Evolutionary conservation across 192 early-diverging fungal genomes (phyloP).

Genomic region (Backusella australiensis): DNA sequence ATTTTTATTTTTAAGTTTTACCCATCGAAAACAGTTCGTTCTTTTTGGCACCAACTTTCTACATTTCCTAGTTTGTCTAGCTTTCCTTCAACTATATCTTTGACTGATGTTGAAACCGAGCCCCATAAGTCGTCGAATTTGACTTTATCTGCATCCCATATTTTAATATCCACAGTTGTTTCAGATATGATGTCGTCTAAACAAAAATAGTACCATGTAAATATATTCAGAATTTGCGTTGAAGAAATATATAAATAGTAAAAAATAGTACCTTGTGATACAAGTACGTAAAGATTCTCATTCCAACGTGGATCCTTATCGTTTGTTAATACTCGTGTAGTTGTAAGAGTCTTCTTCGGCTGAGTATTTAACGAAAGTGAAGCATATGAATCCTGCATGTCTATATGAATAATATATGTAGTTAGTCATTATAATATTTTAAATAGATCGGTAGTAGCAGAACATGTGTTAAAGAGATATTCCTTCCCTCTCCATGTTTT

Average conservation of each 20-base stretch:
- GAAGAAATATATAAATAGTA: background rate
- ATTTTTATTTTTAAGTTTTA: background rate
- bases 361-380: conserved; percentile 19
- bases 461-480: background rate
- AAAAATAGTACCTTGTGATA: conserved; percentile 13
- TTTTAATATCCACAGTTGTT: conserved; percentile 24
- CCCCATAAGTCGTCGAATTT: conserved; percentile 31
- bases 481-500: background rate
- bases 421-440: background rate
- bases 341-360: conserved; percentile 12
- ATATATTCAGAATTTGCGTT: background rate
- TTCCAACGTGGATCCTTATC: conserved; percentile 32
- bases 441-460: background rate
- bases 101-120: conserved; percentile 18
- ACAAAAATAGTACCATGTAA: background rate
- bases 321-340: conserved; percentile 28
- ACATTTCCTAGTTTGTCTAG: conserved; percentile 26
- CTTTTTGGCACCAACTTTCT: conserved; percentile 15
- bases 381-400: conserved; percentile 30
- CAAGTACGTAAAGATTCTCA: conserved; percentile 23
- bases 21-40: conserved; percentile 26
- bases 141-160: conserved; percentile 36
- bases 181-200: conserved; percentile 29
- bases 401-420: background rate
- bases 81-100: conserved; percentile 19